Evolutionary conservation across 306 rosid genomes (phyloP).

Genomic region (Cucumis hystrix): DNA sequence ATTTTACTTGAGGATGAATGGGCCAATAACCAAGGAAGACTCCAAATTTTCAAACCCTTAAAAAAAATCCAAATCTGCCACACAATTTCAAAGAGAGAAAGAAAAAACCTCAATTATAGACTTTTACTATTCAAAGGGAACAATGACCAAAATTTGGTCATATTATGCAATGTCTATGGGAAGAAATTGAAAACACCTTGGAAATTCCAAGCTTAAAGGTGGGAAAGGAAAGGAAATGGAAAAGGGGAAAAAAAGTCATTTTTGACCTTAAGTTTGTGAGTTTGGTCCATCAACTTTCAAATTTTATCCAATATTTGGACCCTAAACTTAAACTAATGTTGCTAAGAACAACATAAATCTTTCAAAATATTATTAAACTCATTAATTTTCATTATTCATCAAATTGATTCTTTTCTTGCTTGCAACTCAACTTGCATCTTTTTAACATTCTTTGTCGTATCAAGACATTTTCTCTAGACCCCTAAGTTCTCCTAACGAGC

Average conservation of each 20-base stretch:
- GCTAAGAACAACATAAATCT: too few species aligned
- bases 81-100: neutral
- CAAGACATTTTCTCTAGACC: too few species aligned
- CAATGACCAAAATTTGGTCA: neutral
- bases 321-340: too few species aligned
- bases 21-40: neutral
- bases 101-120: neutral
- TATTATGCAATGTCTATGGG: neutral
- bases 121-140: neutral
- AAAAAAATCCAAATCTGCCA: neutral
- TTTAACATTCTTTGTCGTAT: too few species aligned
- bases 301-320: too few species aligned
- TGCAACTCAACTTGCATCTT: too few species aligned
- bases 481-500: too few species aligned
- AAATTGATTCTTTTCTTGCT: too few species aligned
- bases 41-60: neutral
- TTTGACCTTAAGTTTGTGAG: too few species aligned
- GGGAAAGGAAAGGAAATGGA: neutral
- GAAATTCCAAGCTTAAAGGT: neutral
- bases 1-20: neutral
- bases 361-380: too few species aligned
- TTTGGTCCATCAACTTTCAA: neutral
- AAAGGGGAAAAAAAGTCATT: neutral
- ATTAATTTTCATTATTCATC: too few species aligned
- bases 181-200: neutral